phyloP scores from a whole-genome alignment of 78 protist species.

The Chrysochromulina tobinii region DNA sequence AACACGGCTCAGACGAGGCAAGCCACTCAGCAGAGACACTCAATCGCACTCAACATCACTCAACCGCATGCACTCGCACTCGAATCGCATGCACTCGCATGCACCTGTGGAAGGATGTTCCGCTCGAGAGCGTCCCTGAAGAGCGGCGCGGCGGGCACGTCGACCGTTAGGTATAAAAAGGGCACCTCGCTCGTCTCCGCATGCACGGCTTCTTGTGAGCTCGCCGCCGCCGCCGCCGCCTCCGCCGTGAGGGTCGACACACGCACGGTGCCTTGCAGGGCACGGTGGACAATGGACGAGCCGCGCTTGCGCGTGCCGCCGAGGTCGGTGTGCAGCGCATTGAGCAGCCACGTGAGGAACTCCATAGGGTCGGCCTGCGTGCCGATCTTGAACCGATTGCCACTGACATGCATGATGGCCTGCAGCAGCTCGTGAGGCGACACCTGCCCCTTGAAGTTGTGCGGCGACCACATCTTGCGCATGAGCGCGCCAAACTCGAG shows the following conservation, averaged over 20 bases:
- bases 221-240: neutral
- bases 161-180: slow-evolving; percentile 75
- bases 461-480: slow-evolving; percentile 88
- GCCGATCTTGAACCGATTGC: slow-evolving; percentile 66
- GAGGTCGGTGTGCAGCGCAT: slow-evolving; percentile 55
- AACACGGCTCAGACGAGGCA: neutral
- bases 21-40: no score
- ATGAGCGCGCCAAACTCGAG: slow-evolving; percentile 69
- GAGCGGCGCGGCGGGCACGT: slow-evolving; percentile 90
- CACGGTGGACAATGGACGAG: slow-evolving; percentile 50
- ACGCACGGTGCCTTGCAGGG: slow-evolving; percentile 71
- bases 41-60: no score
- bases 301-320: slow-evolving; percentile 35
- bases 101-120: slow-evolving; percentile 48
- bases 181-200: slow-evolving; percentile 3
- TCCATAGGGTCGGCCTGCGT: slow-evolving; percentile 76
- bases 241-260: slow-evolving; percentile 9
- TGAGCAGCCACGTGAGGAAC: slow-evolving; percentile 82
- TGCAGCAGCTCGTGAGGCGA: slow-evolving; percentile 83
- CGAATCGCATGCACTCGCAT: no score
- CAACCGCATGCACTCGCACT: no score
- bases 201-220: neutral
- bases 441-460: slow-evolving; percentile 85
- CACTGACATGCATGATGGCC: neutral
- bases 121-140: slow-evolving; percentile 79